These are phyloP conservation scores for Roridomyces roridus DNA, from an alignment of 768 basidiomycete species.

Conservation along the genomic window DNA sequence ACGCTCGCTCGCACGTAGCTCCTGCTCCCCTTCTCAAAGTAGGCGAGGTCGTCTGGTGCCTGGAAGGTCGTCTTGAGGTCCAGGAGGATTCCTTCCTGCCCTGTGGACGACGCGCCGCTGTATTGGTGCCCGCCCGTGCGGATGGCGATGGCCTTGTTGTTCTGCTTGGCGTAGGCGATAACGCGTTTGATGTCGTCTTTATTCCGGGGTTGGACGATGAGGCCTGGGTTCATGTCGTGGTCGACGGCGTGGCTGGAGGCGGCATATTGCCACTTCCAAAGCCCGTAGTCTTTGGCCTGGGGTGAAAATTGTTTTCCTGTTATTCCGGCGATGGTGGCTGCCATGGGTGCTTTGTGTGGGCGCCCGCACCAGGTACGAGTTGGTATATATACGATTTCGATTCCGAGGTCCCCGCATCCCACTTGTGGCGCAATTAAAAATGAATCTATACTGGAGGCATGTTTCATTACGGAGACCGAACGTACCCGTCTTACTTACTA, in stretches of 20 bases:
- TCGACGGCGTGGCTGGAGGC: constrained; percentile 10
- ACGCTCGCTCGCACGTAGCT: constrained; percentile 17
- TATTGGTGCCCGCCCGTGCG: constrained; percentile 20
- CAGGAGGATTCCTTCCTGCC: constrained; percentile 5
- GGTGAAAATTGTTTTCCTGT: constrained; percentile 14
- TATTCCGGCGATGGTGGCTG: constrained; percentile 7
- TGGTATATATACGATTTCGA: too few species aligned
- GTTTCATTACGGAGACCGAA: too few species aligned
- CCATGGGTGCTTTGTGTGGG: not conserved
- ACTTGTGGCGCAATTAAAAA: too few species aligned
- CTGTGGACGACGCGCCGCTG: constrained; percentile 21
- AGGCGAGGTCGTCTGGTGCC: constrained; percentile 12
- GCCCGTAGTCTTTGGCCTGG: constrained; percentile 7
- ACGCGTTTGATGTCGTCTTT: constrained; percentile 13
- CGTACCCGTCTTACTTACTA: too few species aligned
- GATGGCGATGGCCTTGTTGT: constrained; percentile 16
- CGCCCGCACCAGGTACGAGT: too few species aligned
- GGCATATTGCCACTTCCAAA: constrained; percentile 10
- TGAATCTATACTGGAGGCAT: too few species aligned
- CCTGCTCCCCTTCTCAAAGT: constrained; percentile 4
- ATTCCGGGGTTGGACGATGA: constrained; percentile 12
- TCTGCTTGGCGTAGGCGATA: constrained; percentile 1
- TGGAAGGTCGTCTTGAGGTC: constrained; percentile 11
- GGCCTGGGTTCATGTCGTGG: constrained; percentile 20
- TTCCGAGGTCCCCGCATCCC: too few species aligned